Base-by-base conservation (phyloP, 345 rosid genomes). In the Cardamine resedifolia region DNA sequence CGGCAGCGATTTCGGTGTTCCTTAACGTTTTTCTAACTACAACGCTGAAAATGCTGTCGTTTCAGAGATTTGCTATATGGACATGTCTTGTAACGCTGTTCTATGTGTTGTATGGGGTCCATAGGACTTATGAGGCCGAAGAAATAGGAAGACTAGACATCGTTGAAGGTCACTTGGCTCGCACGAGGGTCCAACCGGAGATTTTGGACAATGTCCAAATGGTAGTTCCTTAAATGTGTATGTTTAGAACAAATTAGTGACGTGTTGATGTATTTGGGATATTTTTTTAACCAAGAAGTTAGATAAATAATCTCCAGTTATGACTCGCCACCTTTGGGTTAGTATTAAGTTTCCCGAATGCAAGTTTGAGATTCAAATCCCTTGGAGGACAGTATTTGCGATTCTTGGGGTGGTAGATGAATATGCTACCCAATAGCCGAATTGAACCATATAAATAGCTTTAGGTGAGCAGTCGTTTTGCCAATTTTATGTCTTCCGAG, bases 61-160 rank as follows among this genome's bases (percentile, higher is more conserved):
- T 80, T 78, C 82, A 80, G 66, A 81, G 97, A 67, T 90, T 93
- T 75, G 92, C 76, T 2, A 58, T 93, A 28, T 90, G 98, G 97
- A 73, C 96, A 26, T 78, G 87, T 16, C 63, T 88, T 61, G 85
- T 88, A 20, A 83, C 86, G 51, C 4, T 87, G 60, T 90, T 93
- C 65, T 93, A 93, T 52, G 83, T 86, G 64, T 71, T 93, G 19
- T 93, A 93, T 72, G 96, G 98, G 36, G 98, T 93, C 21, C 98
- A 93, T 71, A 85, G 89, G 31, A 87, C 94, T 53, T 90, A 88
- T 50, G 80, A 87, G 72, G 96, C 90, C 1, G 97, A 93, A 76
- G 96, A 88, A 71, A 71, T 81, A 72, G 86, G 74, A 64, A 67
- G 61, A 77, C 70, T 34, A 43, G 78, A 45, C 2, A 77, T 44